Conservation (phyloP, 306 rosid species). For the Ormosia emarginata region DNA sequence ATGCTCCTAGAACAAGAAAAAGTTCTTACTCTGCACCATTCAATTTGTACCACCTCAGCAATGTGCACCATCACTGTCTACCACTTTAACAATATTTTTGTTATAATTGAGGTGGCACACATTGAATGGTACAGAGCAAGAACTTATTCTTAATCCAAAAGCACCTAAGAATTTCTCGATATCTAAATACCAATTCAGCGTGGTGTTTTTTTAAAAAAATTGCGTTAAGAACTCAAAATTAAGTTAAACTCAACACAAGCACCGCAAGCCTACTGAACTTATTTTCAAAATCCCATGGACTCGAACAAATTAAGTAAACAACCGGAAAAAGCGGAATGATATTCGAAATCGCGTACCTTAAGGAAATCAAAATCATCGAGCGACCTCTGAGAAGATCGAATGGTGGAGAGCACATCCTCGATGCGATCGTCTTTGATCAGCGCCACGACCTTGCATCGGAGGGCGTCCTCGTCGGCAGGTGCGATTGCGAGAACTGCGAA, state of each 20-base stretch:
- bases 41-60: neutral
- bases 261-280: neutral
- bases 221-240: neutral
- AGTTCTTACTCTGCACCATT: neutral
- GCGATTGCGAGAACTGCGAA: slow-evolving; percentile 64
- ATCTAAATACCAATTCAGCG: neutral
- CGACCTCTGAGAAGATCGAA: slow-evolving; percentile 45
- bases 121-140: neutral
- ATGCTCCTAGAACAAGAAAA: neutral
- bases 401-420: slow-evolving; percentile 57
- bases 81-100: neutral
- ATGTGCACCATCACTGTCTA: neutral
- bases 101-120: neutral
- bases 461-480: slow-evolving; percentile 77
- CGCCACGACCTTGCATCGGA: slow-evolving; percentile 84
- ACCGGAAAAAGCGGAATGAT: neutral
- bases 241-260: neutral
- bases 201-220: too few relatives aligned
- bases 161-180: neutral
- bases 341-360: slow-evolving; percentile 40
- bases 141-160: neutral
- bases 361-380: slow-evolving; percentile 61
- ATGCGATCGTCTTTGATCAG: slow-evolving; percentile 64
- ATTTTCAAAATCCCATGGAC: neutral
- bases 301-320: neutral